A percentile compares a stretch with the other conserved stretches of the same genome.
Evolutionary conservation across 495 filamentous ascomycete genomes (phyloP).

Genomic region (Pyrenula aspistea): DNA sequence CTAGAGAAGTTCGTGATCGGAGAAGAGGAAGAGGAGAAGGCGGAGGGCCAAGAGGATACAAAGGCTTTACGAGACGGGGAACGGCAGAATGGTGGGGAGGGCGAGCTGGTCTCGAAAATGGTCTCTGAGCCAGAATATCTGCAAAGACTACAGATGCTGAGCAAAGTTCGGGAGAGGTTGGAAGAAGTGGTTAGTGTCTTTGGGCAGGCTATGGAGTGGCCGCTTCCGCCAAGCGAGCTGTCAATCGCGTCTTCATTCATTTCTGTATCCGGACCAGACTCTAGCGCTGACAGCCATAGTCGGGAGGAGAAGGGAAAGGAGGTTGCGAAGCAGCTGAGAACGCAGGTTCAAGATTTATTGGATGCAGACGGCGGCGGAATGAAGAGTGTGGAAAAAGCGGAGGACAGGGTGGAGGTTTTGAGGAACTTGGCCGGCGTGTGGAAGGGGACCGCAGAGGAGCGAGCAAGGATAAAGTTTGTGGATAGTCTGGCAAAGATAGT

Average conservation of each 20-base stretch:
- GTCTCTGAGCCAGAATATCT: conserved; percentile 70
- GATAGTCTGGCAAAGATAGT: conserved; percentile 57
- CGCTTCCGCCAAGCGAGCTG: conserved; percentile 68
- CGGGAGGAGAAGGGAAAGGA: conserved; percentile 72
- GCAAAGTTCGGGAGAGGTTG: conserved; percentile 65
- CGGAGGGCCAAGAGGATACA: too few relatives aligned
- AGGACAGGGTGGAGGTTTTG: conserved; percentile 57
- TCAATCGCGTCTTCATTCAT: conserved; percentile 64
- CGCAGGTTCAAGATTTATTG: conserved; percentile 60
- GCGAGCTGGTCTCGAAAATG: too few relatives aligned
- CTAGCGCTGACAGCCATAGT: conserved; percentile 45
- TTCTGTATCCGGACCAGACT: conserved; percentile 67
- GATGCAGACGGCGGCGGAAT: conserved; percentile 28
- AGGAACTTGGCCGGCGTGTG: conserved; percentile 65
- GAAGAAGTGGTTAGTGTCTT: conserved; percentile 82
- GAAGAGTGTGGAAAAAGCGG: conserved; percentile 51
- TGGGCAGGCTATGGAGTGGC: conserved; percentile 87
- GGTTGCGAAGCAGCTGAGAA: conserved; percentile 51
- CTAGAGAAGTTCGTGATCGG: conserved; percentile 56
- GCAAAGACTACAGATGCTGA: conserved; percentile 66
- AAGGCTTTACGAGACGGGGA: neutral
- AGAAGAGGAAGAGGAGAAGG: neutral
- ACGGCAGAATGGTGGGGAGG: conserved; percentile 1
- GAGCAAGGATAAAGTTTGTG: conserved; percentile 67
- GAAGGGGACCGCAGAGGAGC: conserved; percentile 90